phyloP scores from a whole-genome alignment of 2,329 filamentous ascomycete genomes.

The Cladobotryum protrusum region DNA sequence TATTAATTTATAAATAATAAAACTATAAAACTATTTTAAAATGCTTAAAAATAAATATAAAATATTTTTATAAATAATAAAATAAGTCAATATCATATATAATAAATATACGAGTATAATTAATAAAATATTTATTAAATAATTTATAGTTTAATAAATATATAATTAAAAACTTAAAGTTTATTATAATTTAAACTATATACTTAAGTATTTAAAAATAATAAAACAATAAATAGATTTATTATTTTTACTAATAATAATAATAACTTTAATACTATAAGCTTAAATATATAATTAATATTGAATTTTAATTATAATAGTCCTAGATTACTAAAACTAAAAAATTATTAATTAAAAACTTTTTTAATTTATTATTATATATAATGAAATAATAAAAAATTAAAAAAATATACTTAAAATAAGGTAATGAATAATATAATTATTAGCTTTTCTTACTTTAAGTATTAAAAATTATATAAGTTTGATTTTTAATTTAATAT shows the following conservation, averaged over 20 bases:
- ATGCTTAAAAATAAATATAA: neutral
- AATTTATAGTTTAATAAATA: neutral
- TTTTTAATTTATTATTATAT: neutral
- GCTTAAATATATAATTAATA: neutral
- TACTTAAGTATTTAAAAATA: neutral
- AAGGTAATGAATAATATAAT: neutral
- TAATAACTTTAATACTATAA: neutral
- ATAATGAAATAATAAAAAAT: neutral
- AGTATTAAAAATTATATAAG: neutral
- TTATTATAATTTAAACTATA: neutral
- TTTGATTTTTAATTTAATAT: neutral
- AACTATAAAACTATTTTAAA: slow-evolving; percentile 1
- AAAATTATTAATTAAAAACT: neutral
- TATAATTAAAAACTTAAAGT: neutral
- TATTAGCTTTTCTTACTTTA: neutral
- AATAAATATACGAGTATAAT: neutral
- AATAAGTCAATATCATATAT: neutral
- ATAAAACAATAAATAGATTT: neutral
- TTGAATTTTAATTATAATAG: no score
- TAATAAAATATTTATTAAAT: neutral
- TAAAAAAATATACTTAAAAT: no score
- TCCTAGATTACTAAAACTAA: no score
- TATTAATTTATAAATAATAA: slow-evolving; percentile 1
- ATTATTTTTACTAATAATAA: neutral
- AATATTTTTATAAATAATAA: neutral